Percentiles rank a stretch among this genome's conserved stretches.
These are phyloP conservation scores for Mycena rebaudengoi DNA, from an alignment of 768 basidiomycete genomes.

Conservation along the genomic window DNA sequence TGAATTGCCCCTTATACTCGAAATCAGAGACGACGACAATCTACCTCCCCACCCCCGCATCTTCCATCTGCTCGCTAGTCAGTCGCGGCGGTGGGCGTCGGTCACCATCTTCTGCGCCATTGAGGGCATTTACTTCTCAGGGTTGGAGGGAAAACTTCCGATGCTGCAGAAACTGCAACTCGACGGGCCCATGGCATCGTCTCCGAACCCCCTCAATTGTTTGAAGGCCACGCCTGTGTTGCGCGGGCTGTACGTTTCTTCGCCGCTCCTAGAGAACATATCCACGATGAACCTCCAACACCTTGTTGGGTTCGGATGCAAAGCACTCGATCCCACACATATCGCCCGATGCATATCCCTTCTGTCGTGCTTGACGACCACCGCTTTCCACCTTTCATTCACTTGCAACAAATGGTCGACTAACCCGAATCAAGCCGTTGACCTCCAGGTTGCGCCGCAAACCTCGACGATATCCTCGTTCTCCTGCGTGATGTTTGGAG, in stretches of 20 bases:
- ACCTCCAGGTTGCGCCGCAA: conserved; percentile 9
- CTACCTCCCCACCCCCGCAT: conserved; percentile 3
- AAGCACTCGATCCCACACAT: not conserved
- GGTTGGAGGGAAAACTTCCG: conserved; percentile 11
- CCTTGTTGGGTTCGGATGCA: conserved; percentile 5
- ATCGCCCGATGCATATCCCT: not conserved
- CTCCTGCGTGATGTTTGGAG: not conserved
- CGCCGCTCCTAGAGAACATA: conserved; percentile 8
- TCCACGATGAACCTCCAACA: not conserved
- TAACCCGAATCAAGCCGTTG: not conserved
- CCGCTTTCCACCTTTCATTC: conserved; percentile 4
- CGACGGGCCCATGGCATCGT: not conserved
- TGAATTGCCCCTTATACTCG: not conserved
- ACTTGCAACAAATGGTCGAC: not conserved
- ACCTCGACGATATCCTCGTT: conserved; percentile 9
- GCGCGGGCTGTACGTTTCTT: conserved; percentile 10
- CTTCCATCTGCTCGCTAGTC: conserved; percentile 8
- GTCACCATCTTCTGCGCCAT: conserved; percentile 9
- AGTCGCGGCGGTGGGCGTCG: conserved; percentile 10
- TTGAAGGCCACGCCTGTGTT: conserved; percentile 6
- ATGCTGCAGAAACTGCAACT: conserved; percentile 5
- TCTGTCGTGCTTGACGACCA: conserved; percentile 4
- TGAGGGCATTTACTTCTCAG: conserved; percentile 7
- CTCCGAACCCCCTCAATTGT: conserved; percentile 10
- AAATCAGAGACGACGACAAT: not conserved